A percentile compares a stretch with the other conserved stretches of the same genome.
Conservation (phyloP, 73 alveolate genomes). For the Paramecium sexaurelia region DNA sequence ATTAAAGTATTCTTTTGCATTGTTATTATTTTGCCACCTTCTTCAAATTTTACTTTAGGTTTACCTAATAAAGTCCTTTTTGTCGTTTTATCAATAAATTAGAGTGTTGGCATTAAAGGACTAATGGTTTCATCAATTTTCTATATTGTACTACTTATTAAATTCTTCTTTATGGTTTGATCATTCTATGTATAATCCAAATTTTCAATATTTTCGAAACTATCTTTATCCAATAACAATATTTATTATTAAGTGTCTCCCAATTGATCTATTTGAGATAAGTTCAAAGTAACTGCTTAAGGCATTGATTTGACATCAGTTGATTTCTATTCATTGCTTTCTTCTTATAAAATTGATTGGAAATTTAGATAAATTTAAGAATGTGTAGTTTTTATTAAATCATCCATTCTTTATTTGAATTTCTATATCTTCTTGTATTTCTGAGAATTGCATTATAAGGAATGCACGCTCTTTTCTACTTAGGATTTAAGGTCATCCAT, state of each 20-base stretch:
- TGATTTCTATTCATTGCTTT: background rate
- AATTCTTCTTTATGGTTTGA: background rate
- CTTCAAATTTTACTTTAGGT: slow-evolving; percentile 10
- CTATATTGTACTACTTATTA: background rate
- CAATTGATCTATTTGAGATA: background rate
- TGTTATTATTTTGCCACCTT: slow-evolving; percentile 26
- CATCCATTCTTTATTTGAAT: slow-evolving; percentile 11
- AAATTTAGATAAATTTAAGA: background rate
- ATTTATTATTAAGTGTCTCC: background rate
- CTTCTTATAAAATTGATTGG: background rate
- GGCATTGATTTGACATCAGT: background rate
- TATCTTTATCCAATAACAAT: background rate
- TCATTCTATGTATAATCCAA: background rate
- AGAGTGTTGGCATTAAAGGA: slow-evolving; percentile 21
- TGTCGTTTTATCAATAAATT: background rate
- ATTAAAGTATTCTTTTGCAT: background rate
- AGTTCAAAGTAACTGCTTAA: background rate
- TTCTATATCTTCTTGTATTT: background rate
- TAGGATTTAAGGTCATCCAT: slow-evolving; percentile 22
- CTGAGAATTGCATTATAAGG: background rate
- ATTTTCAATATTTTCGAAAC: background rate
- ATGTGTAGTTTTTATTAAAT: background rate
- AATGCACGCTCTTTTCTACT: slow-evolving; percentile 31
- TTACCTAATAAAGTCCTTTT: background rate
- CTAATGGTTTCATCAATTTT: background rate